Percentiles rank a stretch among this genome's conserved stretches.
phyloP scores from a whole-genome alignment of 176 grass and related monocot species.

The Zoysia pacifica region DNA sequence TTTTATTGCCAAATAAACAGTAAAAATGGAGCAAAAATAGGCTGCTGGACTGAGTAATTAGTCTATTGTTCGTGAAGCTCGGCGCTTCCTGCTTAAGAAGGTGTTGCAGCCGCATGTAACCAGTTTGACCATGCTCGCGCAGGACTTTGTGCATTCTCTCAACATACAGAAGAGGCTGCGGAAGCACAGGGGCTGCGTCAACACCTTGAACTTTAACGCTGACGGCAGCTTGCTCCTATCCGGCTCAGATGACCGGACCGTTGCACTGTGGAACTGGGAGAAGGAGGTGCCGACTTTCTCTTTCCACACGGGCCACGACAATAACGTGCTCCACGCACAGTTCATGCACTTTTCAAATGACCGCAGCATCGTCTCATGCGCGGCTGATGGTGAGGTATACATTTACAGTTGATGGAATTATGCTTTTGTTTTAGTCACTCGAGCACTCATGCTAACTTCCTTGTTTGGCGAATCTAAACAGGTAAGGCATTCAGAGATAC shows the following conservation, averaged over 20 bases:
- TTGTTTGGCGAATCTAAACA: constrained; percentile 1
- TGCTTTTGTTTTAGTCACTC: neutral
- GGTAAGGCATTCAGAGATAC: constrained; percentile 63
- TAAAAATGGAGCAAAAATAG: neutral
- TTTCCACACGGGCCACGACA: constrained; percentile 57
- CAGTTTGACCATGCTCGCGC: neutral
- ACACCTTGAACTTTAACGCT: constrained; percentile 63
- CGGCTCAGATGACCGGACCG: constrained; percentile 55
- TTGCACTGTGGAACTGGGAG: constrained; percentile 72
- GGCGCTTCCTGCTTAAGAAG: neutral
- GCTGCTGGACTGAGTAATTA: neutral
- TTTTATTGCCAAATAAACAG: neutral
- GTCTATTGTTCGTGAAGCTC: neutral
- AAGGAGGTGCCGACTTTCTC: neutral
- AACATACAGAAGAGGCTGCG: constrained; percentile 51
- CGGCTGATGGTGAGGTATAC: constrained; percentile 66
- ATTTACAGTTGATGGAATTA: neutral
- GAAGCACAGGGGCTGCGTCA: constrained; percentile 63
- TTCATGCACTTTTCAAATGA: constrained; percentile 78
- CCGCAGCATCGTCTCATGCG: constrained; percentile 61
- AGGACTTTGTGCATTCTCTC: constrained; percentile 59
- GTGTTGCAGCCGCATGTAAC: neutral
- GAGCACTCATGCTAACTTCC: neutral
- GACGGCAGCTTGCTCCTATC: constrained; percentile 72
- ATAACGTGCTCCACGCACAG: constrained; percentile 66